phyloP scores from a whole-genome alignment of 345 rosid species.

The Euphorbia tirucalli region DNA sequence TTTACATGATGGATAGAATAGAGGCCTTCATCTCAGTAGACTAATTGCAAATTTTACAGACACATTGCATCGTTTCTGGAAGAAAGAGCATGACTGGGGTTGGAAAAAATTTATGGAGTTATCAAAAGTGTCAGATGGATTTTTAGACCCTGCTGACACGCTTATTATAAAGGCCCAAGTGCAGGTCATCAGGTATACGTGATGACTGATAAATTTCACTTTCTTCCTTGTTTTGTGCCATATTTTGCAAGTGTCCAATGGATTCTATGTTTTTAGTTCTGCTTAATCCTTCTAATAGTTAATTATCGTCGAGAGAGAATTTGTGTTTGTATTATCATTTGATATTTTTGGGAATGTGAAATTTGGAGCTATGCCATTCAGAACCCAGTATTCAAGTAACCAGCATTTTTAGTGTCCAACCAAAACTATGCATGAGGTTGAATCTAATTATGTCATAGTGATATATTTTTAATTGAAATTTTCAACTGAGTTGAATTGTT shows the following conservation, averaged over 20 bases:
- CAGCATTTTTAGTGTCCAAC: not conserved
- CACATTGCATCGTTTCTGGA: slow-evolving; percentile 85
- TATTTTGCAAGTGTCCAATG: not conserved
- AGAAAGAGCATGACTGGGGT: slow-evolving; percentile 97
- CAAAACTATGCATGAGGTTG: not conserved
- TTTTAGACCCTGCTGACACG: slow-evolving; percentile 67
- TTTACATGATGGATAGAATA: not conserved
- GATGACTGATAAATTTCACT: slow-evolving; percentile 5
- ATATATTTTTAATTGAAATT: not conserved
- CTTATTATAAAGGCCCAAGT: slow-evolving; percentile 93
- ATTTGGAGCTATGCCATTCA: not conserved
- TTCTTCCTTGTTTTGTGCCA: slow-evolving; percentile 6
- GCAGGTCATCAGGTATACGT: slow-evolving; percentile 79
- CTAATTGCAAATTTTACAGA: slow-evolving; percentile 45
- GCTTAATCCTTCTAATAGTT: not conserved
- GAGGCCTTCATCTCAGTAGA: slow-evolving; percentile 20
- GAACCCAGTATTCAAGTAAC: not conserved
- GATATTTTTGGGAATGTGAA: not conserved
- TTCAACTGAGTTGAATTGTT: not conserved
- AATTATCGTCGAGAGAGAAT: not conserved
- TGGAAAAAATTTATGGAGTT: slow-evolving; percentile 96
- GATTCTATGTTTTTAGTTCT: not conserved
- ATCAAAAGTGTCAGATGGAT: slow-evolving; percentile 77
- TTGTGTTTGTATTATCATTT: not conserved
- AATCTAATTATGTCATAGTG: not conserved